phyloP scores from a whole-genome alignment of 495 filamentous ascomycete genomes.

The Penicillium argentinense region DNA sequence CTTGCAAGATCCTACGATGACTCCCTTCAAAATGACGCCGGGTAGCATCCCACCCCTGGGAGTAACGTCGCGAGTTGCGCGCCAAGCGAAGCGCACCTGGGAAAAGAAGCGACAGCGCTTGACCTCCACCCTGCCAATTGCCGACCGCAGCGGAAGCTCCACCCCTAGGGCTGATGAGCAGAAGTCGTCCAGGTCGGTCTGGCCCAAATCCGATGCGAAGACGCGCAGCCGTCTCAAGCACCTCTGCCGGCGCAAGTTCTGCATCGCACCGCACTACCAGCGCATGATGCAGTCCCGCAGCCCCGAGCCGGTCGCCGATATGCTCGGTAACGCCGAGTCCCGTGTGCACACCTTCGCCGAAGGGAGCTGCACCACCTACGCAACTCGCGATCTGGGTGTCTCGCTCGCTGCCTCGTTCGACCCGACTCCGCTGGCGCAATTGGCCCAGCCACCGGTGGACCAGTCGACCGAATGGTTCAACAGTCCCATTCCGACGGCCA shows the following conservation, averaged over 20 bases:
- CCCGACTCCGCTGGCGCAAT: conserved; percentile 66
- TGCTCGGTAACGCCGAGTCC: conserved; percentile 31
- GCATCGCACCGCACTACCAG: conserved; percentile 65
- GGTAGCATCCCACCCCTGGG: conserved; percentile 85
- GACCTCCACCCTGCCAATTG: conserved; percentile 2
- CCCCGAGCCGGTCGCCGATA: conserved; percentile 67
- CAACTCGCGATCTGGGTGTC: conserved; percentile 79
- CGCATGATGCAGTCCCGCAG: conserved; percentile 70
- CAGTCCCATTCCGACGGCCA: conserved; percentile 22
- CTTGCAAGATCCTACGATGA: conserved; percentile 87
- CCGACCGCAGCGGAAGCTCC: conserved; percentile 58
- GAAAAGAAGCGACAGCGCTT: conserved; percentile 33
- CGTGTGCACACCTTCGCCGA: conserved; percentile 22
- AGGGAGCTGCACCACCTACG: conserved; percentile 44
- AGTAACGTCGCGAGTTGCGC: conserved; percentile 83
- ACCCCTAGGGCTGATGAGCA: conserved; percentile 52
- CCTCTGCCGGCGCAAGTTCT: conserved; percentile 75
- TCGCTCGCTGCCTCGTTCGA: conserved; percentile 81
- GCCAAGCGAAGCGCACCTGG: conserved; percentile 85
- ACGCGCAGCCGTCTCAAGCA: conserved; percentile 79
- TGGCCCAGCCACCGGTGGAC: conserved; percentile 42
- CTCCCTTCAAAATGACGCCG: conserved; percentile 88
- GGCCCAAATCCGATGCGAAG: conserved; percentile 81
- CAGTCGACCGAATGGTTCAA: conserved; percentile 37
- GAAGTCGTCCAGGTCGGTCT: conserved; percentile 42